Percentiles rank a stretch among this genome's conserved stretches.
phyloP scores from a whole-genome alignment of 768 basidiomycete genomes.

The Lentinula detonsa region DNA sequence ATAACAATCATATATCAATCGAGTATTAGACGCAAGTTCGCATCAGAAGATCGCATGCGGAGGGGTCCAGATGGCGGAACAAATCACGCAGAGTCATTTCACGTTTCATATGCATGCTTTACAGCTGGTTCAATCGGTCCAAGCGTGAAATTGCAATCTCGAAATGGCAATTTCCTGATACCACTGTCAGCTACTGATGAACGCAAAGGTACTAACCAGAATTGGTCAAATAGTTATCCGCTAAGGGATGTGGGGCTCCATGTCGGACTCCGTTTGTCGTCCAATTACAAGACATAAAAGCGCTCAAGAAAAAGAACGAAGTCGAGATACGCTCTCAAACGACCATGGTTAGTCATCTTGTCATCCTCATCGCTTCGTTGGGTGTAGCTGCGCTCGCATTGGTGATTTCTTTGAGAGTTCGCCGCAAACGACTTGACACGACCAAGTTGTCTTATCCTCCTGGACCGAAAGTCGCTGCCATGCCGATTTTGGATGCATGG shows the following conservation, averaged over 20 bases:
- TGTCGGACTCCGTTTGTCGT: not conserved
- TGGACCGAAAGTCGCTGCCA: not conserved
- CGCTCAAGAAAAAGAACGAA: not conserved
- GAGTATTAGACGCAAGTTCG: too few species aligned
- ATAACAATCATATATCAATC: too few species aligned
- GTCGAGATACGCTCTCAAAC: not conserved
- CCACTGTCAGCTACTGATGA: too few species aligned
- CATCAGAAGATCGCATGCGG: too few species aligned
- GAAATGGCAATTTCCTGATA: not conserved
- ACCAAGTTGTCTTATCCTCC: not conserved
- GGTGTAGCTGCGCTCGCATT: not conserved
- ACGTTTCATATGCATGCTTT: too few species aligned
- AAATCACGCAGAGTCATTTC: too few species aligned
- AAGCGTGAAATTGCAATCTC: not conserved
- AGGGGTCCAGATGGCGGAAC: too few species aligned
- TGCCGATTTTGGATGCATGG: conserved; percentile 6
- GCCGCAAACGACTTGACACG: not conserved
- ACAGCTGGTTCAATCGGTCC: too few species aligned
- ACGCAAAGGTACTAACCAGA: not conserved
- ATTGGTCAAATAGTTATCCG: not conserved
- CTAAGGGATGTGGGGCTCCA: not conserved
- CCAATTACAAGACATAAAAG: not conserved
- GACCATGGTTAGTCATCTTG: not conserved
- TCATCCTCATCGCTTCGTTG: not conserved
- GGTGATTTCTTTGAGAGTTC: not conserved